phyloP scores from a whole-genome alignment of 148 eudicot species.

The Limonium bicolor region DNA sequence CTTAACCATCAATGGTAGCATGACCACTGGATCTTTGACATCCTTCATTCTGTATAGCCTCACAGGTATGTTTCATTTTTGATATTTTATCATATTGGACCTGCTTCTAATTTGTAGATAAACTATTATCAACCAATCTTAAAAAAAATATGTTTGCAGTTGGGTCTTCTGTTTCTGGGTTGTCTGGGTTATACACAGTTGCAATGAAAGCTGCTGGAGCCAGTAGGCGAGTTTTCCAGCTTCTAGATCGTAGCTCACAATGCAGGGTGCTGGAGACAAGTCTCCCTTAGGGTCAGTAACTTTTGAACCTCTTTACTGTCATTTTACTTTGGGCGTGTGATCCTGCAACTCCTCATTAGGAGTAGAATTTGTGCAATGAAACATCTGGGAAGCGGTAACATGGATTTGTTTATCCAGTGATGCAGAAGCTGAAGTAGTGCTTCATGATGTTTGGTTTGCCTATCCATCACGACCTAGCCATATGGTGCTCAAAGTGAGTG shows the following conservation, averaged over 20 bases:
- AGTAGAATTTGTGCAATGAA: too few species aligned
- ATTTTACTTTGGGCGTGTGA: too few species aligned
- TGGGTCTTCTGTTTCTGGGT: slow-evolving; percentile 66
- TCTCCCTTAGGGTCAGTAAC: slow-evolving; percentile 54
- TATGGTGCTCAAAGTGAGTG: slow-evolving; percentile 77
- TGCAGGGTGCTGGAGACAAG: slow-evolving; percentile 61
- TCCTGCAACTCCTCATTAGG: too few species aligned
- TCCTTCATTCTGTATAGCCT: slow-evolving; percentile 95
- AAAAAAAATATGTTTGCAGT: too few species aligned
- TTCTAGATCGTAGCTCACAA: slow-evolving; percentile 74
- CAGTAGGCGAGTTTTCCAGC: slow-evolving; percentile 89
- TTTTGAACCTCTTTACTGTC: too few species aligned
- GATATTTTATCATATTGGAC: too few species aligned
- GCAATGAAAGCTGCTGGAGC: slow-evolving; percentile 99
- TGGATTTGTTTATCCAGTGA: too few species aligned
- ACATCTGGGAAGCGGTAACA: too few species aligned
- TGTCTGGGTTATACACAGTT: slow-evolving; percentile 67
- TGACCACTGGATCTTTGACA: slow-evolving; percentile 76
- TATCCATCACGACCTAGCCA: slow-evolving; percentile 86
- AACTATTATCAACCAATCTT: too few species aligned
- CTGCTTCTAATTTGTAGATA: too few species aligned
- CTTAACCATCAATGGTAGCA: slow-evolving; percentile 57
- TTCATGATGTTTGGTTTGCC: slow-evolving; percentile 89
- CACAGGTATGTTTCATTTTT: slow-evolving; percentile 33
- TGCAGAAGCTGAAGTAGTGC: slow-evolving; percentile 55